phyloP scores from a whole-genome alignment of 768 basidiomycete species.

The Rhodosporidiobolus sp. region DNA sequence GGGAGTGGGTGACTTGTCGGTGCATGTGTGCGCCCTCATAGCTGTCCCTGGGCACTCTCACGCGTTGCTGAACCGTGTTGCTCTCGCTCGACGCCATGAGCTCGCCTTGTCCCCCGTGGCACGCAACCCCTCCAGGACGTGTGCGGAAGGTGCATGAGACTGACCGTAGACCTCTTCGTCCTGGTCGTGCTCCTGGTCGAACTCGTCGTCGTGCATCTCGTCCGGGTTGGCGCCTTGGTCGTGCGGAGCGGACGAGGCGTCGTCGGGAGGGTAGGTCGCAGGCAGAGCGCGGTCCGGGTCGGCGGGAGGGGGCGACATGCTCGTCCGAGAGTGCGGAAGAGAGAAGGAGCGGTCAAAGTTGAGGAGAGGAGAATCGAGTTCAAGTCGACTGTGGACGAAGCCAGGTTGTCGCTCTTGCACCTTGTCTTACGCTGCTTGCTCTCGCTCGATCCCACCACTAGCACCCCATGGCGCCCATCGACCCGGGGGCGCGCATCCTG shows the following conservation, averaged over 20 bases:
- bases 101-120: background rate
- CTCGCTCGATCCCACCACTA: no score
- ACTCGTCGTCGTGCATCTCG: background rate
- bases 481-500: constrained; percentile 9
- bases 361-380: no score
- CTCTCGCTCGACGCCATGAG: background rate
- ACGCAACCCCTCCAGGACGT: no score
- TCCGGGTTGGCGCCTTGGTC: background rate
- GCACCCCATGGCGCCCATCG: constrained; percentile 13
- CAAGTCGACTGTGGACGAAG: no score
- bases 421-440: background rate
- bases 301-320: background rate
- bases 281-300: background rate
- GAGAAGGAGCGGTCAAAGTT: no score
- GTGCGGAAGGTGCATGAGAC: constrained; percentile 6
- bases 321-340: no score
- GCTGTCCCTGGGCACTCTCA: no score
- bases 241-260: background rate
- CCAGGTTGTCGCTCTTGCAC: no score
- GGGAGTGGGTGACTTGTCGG: no score
- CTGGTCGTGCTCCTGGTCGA: constrained; percentile 39
- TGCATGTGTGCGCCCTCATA: background rate
- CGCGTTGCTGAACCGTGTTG: no score
- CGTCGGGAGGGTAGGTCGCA: background rate
- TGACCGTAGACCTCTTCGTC: constrained; percentile 39